Percentiles rank a stretch among this genome's conserved stretches.
These are phyloP conservation scores for Myxozyma neotropica DNA, from an alignment of 805 yeast genomes.

Conservation along the genomic window DNA sequence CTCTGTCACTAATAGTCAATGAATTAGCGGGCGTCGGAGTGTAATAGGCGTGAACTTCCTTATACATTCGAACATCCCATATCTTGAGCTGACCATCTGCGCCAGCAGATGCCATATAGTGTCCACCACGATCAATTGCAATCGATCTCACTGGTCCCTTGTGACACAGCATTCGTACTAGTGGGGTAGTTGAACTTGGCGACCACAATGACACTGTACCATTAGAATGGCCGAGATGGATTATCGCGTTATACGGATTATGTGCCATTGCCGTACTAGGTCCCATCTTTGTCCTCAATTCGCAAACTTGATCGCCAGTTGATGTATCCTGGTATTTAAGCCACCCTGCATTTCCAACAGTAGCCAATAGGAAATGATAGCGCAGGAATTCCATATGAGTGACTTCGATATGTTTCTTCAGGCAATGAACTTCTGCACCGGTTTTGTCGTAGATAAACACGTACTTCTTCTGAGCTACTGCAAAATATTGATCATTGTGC, in stretches of 20 bases:
- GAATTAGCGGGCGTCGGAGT: constrained; percentile 84
- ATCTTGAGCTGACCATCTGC: constrained; percentile 81
- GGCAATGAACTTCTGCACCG: constrained; percentile 88
- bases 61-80: constrained; percentile 90
- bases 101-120: constrained; percentile 91
- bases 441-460: constrained; percentile 87
- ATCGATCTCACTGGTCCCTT: constrained; percentile 86
- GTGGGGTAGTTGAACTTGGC: constrained; percentile 81
- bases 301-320: constrained; percentile 84
- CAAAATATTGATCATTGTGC: constrained; percentile 91
- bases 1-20: constrained; percentile 81
- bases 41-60: constrained; percentile 63
- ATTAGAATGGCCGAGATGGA: constrained; percentile 89
- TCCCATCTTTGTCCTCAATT: constrained; percentile 82
- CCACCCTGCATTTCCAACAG: constrained; percentile 88
- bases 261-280: constrained; percentile 87
- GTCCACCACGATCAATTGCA: constrained; percentile 88
- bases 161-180: constrained; percentile 77
- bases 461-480: constrained; percentile 95
- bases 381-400: constrained; percentile 85
- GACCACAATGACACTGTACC: constrained; percentile 95
- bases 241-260: constrained; percentile 94
- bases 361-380: constrained; percentile 82
- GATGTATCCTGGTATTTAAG: constrained; percentile 93
- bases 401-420: constrained; percentile 86